phyloP scores from a whole-genome alignment of 2,329 filamentous ascomycete species.

The Talaromyces sp. region DNA sequence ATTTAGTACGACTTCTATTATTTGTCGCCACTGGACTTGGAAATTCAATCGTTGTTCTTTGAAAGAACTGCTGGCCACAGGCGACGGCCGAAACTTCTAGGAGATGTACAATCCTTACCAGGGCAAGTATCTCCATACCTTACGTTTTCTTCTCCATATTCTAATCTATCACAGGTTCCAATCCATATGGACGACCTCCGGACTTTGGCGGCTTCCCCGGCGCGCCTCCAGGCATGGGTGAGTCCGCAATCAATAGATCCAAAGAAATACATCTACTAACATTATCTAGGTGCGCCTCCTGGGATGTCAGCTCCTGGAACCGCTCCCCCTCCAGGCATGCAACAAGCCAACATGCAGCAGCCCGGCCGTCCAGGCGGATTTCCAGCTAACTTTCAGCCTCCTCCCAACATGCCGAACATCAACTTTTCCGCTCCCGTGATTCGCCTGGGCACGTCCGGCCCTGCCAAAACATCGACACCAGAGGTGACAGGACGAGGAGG shows the following conservation, averaged over 20 bases:
- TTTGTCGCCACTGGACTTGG: not conserved
- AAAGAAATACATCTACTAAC: slow-evolving; percentile 16
- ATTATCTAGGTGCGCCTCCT: slow-evolving; percentile 61
- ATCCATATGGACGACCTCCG: slow-evolving; percentile 68
- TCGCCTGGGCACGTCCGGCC: slow-evolving; percentile 71
- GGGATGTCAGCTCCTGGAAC: slow-evolving; percentile 78
- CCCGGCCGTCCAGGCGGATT: slow-evolving; percentile 75
- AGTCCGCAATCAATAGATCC: slow-evolving; percentile 23
- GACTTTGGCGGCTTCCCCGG: slow-evolving; percentile 68
- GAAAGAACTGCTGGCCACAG: not conserved
- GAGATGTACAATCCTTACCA: slow-evolving; percentile 44
- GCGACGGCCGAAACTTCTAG: slow-evolving; percentile 2
- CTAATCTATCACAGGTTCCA: slow-evolving; percentile 24
- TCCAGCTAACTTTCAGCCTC: slow-evolving; percentile 79
- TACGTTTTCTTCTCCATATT: slow-evolving; percentile 9
- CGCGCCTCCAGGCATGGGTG: slow-evolving; percentile 78
- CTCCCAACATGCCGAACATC: slow-evolving; percentile 90
- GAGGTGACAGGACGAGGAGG: slow-evolving; percentile 42
- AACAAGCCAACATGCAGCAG: slow-evolving; percentile 67
- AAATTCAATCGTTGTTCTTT: not conserved
- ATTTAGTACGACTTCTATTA: not conserved
- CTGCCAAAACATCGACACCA: slow-evolving; percentile 54
- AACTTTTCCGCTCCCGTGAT: slow-evolving; percentile 98
- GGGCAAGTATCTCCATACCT: slow-evolving; percentile 22
- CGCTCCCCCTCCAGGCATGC: slow-evolving; percentile 70